Evolutionary conservation across 73 alveolate species (phyloP), one percentile per base, ranked within the genome.

Genomic region (Uronychia binucleata): DNA sequence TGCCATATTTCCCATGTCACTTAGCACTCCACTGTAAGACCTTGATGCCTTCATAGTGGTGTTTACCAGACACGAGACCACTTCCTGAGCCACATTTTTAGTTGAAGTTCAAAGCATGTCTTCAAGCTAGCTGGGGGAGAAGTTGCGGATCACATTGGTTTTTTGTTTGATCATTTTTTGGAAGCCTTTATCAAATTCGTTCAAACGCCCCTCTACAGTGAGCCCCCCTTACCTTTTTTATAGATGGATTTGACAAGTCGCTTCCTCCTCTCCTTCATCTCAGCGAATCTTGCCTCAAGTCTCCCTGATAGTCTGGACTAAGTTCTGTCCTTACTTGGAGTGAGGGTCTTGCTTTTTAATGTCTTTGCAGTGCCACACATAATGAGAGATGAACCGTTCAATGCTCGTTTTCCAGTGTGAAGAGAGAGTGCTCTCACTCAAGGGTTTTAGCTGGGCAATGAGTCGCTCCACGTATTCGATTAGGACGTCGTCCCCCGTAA

Each of bases 141-240:
- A 92, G 58, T 81, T 82, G 34, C 91, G 46, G 0, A 92, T 75
- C 0, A 89, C 80, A 31, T 75, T 58, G 35, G 77, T 32, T 83
- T 92, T 92, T 46, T 92, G 93, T 34, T 76, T 88, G 8, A 78
- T 86, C 59, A 80, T 80, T 78, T 88, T 77, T 28, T 78, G 35
- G 80, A 77, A 83, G 75, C 93, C 93, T 60, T 90, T 91, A 30
- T 92, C 94, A 58, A 88, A 88, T 76, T 92, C 94, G 30, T 87
- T 79, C 14, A 89, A 80, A 34, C 85, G 84, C 32, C 95, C 95
- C 31, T 89, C 67, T 46, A 46, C 19, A 46, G 80, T 13, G 14
- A 46, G 1, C 58, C 57, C 58, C 35, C 86, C 81, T 57, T 85
- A 46, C 67, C 91, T 35, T 85, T 85, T 32, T 85, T 85, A 25